These are phyloP conservation scores for Millerozyma miso DNA, from an alignment of 805 yeast species.

Conservation along the genomic window DNA sequence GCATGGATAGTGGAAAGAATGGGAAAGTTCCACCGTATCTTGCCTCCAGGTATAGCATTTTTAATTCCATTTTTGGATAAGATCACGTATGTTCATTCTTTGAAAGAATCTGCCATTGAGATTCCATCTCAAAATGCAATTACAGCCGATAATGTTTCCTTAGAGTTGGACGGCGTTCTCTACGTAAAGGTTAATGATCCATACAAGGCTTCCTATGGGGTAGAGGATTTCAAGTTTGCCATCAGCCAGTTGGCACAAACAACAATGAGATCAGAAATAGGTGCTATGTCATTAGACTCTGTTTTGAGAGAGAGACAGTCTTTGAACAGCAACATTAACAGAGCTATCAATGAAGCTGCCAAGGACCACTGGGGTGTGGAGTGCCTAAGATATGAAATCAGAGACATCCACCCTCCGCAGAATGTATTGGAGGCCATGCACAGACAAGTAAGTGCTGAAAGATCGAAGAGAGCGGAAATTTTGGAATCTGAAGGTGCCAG, in stretches of 20 bases:
- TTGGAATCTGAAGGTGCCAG: constrained; percentile 82
- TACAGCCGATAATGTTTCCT: constrained; percentile 79
- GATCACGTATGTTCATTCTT: constrained; percentile 75
- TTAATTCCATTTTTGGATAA: constrained; percentile 69
- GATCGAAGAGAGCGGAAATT: constrained; percentile 83
- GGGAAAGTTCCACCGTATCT: constrained; percentile 70
- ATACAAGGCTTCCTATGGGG: constrained; percentile 82
- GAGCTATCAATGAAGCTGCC: constrained; percentile 82
- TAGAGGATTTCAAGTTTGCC: constrained; percentile 84
- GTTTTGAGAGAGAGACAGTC: constrained; percentile 74
- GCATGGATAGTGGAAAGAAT: constrained; percentile 90
- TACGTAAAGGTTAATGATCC: constrained; percentile 77
- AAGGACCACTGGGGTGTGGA: constrained; percentile 75
- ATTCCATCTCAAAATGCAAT: constrained; percentile 82
- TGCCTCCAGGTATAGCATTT: constrained; percentile 75
- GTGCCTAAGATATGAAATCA: constrained; percentile 79
- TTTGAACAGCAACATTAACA: constrained; percentile 67
- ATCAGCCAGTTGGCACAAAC: constrained; percentile 84
- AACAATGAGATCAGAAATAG: constrained; percentile 86
- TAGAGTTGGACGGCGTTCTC: constrained; percentile 80
- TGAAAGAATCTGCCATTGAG: constrained; percentile 82
- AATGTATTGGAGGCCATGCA: constrained; percentile 89
- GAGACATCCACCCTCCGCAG: constrained; percentile 84
- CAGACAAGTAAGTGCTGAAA: constrained; percentile 81
- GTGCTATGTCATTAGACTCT: constrained; percentile 73